A percentile compares a stretch with the other conserved stretches of the same genome.
Evolutionary conservation across 768 basidiomycete genomes (phyloP).

Genomic region (Tylopilus sp.): DNA sequence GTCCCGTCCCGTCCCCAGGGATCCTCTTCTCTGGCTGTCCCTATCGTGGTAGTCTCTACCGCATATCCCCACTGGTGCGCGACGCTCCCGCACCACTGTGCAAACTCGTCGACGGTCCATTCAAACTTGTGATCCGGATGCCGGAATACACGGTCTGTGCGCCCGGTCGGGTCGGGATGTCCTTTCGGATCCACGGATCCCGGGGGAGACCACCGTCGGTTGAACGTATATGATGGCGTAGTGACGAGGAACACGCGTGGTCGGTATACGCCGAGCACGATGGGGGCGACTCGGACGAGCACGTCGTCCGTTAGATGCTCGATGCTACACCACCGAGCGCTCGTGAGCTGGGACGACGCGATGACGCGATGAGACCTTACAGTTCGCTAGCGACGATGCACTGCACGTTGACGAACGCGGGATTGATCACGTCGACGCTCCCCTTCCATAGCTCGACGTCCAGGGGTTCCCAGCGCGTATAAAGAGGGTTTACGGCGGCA

Average conservation of each 20-base stretch:
- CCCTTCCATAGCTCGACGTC: conserved; percentile 72
- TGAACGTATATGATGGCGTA: conserved; percentile 85
- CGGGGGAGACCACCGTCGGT: conserved; percentile 66
- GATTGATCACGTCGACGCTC: conserved; percentile 63
- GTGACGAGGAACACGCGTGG: conserved; percentile 74
- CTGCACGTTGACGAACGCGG: conserved; percentile 58
- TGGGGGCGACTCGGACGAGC: conserved; percentile 61
- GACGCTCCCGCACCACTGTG: conserved; percentile 50
- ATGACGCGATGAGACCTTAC: conserved; percentile 41
- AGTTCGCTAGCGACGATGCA: conserved; percentile 81
- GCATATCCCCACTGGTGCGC: conserved; percentile 73
- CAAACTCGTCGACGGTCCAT: conserved; percentile 78
- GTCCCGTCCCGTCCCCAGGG: conserved; percentile 68
- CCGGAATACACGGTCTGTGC: conserved; percentile 72
- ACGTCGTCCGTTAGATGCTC: conserved; percentile 69
- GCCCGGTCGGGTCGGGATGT: conserved; percentile 68
- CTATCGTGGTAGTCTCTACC: conserved; percentile 58
- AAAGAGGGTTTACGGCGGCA: conserved; percentile 29
- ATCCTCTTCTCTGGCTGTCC: conserved; percentile 56
- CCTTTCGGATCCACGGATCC: conserved; percentile 44
- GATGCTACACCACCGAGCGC: conserved; percentile 48
- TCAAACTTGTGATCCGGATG: conserved; percentile 88
- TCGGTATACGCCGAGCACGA: conserved; percentile 74
- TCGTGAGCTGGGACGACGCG: conserved; percentile 1
- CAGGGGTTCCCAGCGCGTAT: conserved; percentile 65